Percentiles rank a stretch among this genome's conserved stretches.
These are phyloP conservation scores for Pulveroboletus ravenelii DNA, from an alignment of 768 basidiomycete species.

Conservation along the genomic window DNA sequence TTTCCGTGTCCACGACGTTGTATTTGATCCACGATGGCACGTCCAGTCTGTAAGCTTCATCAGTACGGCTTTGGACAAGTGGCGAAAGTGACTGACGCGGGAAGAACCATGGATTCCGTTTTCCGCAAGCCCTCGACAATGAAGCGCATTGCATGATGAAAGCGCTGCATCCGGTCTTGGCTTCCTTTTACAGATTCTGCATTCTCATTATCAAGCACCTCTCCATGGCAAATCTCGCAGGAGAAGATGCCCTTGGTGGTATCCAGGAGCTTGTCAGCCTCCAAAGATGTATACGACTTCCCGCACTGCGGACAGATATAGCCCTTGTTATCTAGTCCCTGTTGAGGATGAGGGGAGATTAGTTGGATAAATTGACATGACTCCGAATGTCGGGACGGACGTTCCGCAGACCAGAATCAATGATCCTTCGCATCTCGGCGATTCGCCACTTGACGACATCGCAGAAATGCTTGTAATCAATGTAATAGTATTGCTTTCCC, in stretches of 20 bases:
- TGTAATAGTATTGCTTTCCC: conserved; percentile 91
- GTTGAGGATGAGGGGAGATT: neutral
- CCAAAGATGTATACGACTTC: conserved; percentile 78
- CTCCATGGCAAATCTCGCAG: conserved; percentile 85
- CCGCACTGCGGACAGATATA: conserved; percentile 91
- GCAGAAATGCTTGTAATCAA: conserved; percentile 92
- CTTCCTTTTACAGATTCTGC: conserved; percentile 78
- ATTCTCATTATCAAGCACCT: conserved; percentile 89
- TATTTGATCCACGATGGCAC: conserved; percentile 78
- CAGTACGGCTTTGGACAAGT: neutral
- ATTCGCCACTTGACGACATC: conserved; percentile 98
- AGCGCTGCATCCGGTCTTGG: conserved; percentile 93
- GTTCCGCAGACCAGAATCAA: conserved; percentile 86
- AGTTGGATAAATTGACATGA: neutral
- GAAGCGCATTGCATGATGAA: conserved; percentile 86
- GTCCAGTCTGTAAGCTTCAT: conserved; percentile 55
- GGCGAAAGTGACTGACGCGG: conserved; percentile 52
- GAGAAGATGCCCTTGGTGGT: conserved; percentile 58
- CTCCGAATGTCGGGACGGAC: conserved; percentile 39
- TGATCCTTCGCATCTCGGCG: conserved; percentile 84
- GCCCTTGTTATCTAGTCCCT: conserved; percentile 98
- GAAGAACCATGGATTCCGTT: conserved; percentile 83
- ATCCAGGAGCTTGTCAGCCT: conserved; percentile 82
- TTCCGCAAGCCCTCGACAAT: conserved; percentile 84
- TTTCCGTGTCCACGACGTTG: conserved; percentile 61